Base-by-base conservation (phyloP, 148 eudicot species). In the Silene uniflora region DNA sequence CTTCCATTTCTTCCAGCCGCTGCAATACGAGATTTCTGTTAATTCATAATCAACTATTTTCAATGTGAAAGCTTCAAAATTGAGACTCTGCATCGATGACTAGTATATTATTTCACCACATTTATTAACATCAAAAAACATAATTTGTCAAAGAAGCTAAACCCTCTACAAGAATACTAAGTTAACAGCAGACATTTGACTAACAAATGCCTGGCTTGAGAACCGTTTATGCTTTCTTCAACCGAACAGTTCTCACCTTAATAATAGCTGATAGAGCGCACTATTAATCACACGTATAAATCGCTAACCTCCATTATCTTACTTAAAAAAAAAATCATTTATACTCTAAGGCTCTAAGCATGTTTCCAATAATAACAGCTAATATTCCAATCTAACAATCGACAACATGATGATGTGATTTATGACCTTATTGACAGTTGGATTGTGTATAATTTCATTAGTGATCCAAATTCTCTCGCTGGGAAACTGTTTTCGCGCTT, bases 401-500 rank as follows among this genome's bases (percentile, higher is more conserved):
- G n/a, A 22, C 24, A 76, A 22, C 18, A 27, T 55, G 17, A 44
- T 59, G 46, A 54, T 49, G 25, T 56, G 24, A 27, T 52, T 75
- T 49, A 60, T 5, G 23, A 89, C 98, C 97, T 89, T 89, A 76
- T 92, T 94, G 80, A 94, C 97, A 69, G 97, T 92, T 12, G 98
- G 98, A 69, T 94, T 94, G 91, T 94, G 98, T 81, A 96, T 92
- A 32, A 96, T 96, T 81, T 96, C 97, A 71, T 96, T 96, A 18
- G 99, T 96, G 49, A 96, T 78, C 99, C 99, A 96, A 24, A 96
- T 88, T 75, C 58, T 92, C 88, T 91, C 90, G 29, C 74, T 59
- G 3, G 98, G 99, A 73, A 90, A 96, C 79, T 92, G 99, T 77
- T 84, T 88, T 72, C 98, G 87, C 1, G 99, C 98, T 78, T 95